Evolutionary conservation across 2,329 filamentous ascomycete species (phyloP), one percentile per base, ranked within the genome.

Genomic region (Trichoderma brevicompactum): DNA sequence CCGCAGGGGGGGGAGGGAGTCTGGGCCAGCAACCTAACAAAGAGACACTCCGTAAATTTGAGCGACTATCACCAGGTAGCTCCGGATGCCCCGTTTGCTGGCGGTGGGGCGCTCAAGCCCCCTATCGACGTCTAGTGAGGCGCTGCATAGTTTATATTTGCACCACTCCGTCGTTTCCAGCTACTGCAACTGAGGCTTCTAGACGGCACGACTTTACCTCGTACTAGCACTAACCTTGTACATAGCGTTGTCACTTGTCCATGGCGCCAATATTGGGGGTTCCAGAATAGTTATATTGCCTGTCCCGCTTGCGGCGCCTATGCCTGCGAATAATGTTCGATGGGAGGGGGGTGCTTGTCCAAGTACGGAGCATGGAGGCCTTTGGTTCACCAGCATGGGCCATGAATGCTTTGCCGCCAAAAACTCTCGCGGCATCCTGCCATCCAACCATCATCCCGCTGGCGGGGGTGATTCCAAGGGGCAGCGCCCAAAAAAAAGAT

Each of bases 51-150:
- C 59, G 49, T 46, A 53, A 62, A 61, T 52, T 62, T 44, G 38
- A 53, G 59, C 59, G n/a, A 53, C 36, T 38, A 44, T 62, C 49
- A 15, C n/a, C 59, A 53, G 43, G 59, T 62, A 53, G 59, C 59
- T 62, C 59, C 59, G 59, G 59, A 62, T 53, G 59, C 59, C 59
- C 59, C 59, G 48, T 62, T 23, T 19, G 43, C 34, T 36, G n/a
- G n/a, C 13, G 28, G 59, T 62, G 59, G 59, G 38, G 48, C n/a
- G 34, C 48, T 23, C 48, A 53, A 52, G 23, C 38, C 48, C 48
- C 59, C 58, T 62, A 62, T 62, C 19, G 23, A 52, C 58, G 49
- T 36, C 32, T 58, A 38, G 41, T 58, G 34, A 56, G 53, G 15
- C 5, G 52, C 52, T 19, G 52, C 15, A 34, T 46, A 46, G 8